Evolutionary conservation across 768 basidiomycete genomes (phyloP), one percentile per base, ranked within the genome.

Genomic region (Mycena capillaripes): DNA sequence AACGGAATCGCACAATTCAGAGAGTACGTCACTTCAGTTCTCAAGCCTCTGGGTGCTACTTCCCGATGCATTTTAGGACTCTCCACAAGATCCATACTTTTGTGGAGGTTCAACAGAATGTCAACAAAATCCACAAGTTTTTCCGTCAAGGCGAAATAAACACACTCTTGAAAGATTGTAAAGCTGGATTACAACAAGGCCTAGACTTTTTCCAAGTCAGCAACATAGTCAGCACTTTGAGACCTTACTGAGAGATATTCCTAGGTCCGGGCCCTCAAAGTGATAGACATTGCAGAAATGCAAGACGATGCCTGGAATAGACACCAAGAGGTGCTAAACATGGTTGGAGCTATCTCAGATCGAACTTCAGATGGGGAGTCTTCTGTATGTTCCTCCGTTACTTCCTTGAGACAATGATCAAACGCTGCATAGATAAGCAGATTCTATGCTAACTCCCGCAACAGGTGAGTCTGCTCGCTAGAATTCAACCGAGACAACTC

Each of bases 51-150:
- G 17, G 4, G 17, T 4, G 10, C 16, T 12, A 42, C 48, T 50
- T 5, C 4, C 25, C 44, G 19, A 7, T 46, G 16, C 25, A 23
- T 2, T 27, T 23, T n/a, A 66, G 65, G n/a, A 66, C 65, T 0
- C 27, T 66, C 4, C 65, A 58, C 65, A 66, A 58, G 56, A 56
- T 66, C 21, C 48, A 23, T 50, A 23, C 48, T 3, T 50, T 50
- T 50, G 48, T 50, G 6, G 48, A 50, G n/a, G n/a, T n/a, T 46
- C 55, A 66, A 14, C 25, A 21, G 16, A 21, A 44, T 5, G 44
- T 27, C 12, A 66, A 29, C 16, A 29, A 32, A 32, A 40, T 66
- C 52, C 55, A 21, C 25, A 21, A 56, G 8, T 42, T 55, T 8
- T 55, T 55, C 52, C 53, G 52, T 4, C 32, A 55, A 34, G 34